Percentiles rank a stretch among this genome's conserved stretches.
phyloP scores from a whole-genome alignment of 306 rosid genomes.

The Trifolium repens region DNA sequence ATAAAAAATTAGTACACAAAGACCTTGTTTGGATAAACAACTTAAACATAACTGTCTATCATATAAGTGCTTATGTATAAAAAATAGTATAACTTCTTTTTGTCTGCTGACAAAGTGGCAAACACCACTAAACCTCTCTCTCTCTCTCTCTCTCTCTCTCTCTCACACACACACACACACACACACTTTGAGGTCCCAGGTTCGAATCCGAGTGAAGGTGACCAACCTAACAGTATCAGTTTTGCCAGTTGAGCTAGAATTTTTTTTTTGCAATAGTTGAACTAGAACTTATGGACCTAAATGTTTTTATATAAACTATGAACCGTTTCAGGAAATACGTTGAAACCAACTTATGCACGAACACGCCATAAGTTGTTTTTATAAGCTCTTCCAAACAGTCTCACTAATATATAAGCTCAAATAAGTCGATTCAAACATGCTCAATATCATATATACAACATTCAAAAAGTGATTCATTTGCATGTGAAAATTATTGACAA shows the following conservation, averaged over 20 bases:
- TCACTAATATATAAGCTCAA: neutral
- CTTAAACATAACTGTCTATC: neutral
- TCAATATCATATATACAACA: neutral
- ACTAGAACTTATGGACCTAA: no score
- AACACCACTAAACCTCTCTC: no score
- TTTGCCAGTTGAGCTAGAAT: no score
- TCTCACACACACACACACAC: no score
- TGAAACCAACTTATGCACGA: neutral
- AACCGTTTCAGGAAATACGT: neutral
- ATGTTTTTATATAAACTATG: neutral
- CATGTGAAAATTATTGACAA: conserved; percentile 29
- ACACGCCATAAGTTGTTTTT: neutral
- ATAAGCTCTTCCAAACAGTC: neutral
- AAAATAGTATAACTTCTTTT: no score
- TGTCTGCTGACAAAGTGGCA: no score
- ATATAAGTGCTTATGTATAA: neutral
- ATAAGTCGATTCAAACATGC: neutral
- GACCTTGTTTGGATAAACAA: neutral
- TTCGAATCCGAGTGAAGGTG: no score
- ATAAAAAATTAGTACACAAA: neutral
- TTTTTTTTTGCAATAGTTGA: no score
- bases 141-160: no score
- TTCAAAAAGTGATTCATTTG: neutral
- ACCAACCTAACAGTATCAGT: no score
- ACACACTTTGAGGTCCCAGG: no score